Base-by-base conservation (phyloP, 139 green algal genomes). In the Auxenochlorella protothecoides region DNA sequence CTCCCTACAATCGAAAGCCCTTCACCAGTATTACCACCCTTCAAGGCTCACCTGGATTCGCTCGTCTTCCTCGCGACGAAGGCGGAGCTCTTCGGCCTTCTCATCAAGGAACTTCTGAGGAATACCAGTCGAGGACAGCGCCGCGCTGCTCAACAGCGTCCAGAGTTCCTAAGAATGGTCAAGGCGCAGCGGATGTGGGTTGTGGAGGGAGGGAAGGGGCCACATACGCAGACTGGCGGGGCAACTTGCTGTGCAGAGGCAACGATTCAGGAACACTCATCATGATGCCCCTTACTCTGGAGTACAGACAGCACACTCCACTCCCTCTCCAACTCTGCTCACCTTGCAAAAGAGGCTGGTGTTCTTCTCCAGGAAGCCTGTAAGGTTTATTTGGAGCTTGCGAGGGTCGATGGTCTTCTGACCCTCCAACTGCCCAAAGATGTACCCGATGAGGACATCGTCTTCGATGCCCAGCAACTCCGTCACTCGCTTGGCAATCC, bases 381-480 rank as follows among this genome's bases (percentile, higher is more conserved):
- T 81, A 15, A 97, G 74, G 55, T 88, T 87, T 54, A 95, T 86
- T 65, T 96, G 88, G 73, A 97, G 77, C 57, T 83, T 68, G 65
- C 90, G 90, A 7, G 89, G 83, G 55, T 90, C 82, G 15, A 92
- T 75, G 9, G 79, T 65, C 86, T 91, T 74, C 4, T 89, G 76
- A 11, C 83, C 83, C n/a, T 96, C 91, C 53, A 98, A 72, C 59
- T 91, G 79, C 72, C 92, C 92, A 70, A 90, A 89, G n/a, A 97
- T 89, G 74, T 95, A 94, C 60, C 76, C 83, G 53, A 97, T 93
- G 3, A 98, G 81, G 51, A 98, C 91, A 53, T 98, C 93, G 78
- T 98, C 93, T 79, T 98, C 93, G 55, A 96, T 72, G 16, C 88
- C 87, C 66, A 98, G 81, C 53, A 98, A 76, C 83, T 98, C 89